Conservation (phyloP, 768 basidiomycete species). For the Collybia nuda region DNA sequence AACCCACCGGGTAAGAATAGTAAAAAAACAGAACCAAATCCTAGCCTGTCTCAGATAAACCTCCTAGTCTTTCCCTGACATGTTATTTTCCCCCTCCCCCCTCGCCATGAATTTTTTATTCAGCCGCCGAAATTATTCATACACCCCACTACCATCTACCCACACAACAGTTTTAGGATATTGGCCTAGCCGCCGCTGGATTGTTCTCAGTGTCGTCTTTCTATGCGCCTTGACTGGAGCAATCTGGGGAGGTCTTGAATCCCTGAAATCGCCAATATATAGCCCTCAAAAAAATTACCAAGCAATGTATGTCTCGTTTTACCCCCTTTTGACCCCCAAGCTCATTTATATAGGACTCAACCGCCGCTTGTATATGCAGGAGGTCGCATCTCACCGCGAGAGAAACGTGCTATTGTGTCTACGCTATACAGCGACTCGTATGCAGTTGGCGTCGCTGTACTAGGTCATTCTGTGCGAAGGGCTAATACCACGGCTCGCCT, state of each 20-base stretch:
- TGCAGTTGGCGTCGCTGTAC: conserved; percentile 24
- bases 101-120: conserved; percentile 4
- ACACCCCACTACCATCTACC: neutral
- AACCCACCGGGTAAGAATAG: no score
- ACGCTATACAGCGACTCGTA: conserved; percentile 27
- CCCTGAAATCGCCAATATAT: conserved; percentile 7
- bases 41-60: no score
- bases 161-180: no score
- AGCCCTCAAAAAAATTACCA: conserved; percentile 23
- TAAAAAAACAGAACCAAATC: no score
- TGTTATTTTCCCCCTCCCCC: neutral
- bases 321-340: neutral
- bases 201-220: neutral
- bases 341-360: conserved; percentile 10
- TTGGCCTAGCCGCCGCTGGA: conserved; percentile 1
- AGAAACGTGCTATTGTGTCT: conserved; percentile 21
- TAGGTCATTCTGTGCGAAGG: conserved; percentile 21
- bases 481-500: conserved; percentile 24
- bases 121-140: neutral
- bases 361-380: conserved; percentile 11
- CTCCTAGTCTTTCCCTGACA: no score
- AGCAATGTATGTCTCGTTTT: conserved; percentile 15
- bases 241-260: conserved; percentile 1
- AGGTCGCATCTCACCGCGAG: neutral
- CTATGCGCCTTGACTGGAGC: no score